phyloP scores from a whole-genome alignment of 805 yeast genomes.

The Ogataea ganodermae region DNA sequence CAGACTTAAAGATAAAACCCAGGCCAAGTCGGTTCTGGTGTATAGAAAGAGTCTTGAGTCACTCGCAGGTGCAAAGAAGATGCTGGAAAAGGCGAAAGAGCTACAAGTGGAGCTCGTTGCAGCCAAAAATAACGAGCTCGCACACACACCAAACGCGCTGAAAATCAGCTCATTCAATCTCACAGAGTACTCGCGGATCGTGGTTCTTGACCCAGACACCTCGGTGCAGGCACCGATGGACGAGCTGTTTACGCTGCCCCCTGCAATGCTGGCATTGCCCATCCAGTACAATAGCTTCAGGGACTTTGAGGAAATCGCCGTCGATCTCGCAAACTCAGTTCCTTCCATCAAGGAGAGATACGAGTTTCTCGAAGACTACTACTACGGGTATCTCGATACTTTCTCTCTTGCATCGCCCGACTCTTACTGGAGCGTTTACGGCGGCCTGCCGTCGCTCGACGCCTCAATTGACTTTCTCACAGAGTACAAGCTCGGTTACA shows the following conservation, averaged over 20 bases:
- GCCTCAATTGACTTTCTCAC: constrained; percentile 19
- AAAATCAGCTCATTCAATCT: constrained; percentile 55
- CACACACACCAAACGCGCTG: constrained; percentile 56
- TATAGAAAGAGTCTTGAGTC: constrained; percentile 27
- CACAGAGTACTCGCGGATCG: constrained; percentile 50
- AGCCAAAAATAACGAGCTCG: constrained; percentile 29
- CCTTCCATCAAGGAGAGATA: constrained; percentile 26
- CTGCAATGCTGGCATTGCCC: constrained; percentile 48
- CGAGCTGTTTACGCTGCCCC: constrained; percentile 53
- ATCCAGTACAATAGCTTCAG: constrained; percentile 42
- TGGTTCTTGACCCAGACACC: constrained; percentile 63
- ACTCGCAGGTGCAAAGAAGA: constrained; percentile 2
- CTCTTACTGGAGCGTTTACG: constrained; percentile 32
- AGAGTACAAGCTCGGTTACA: constrained; percentile 13
- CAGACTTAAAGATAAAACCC: constrained; percentile 37
- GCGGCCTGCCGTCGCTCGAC: constrained; percentile 39
- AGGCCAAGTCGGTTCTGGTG: constrained; percentile 50
- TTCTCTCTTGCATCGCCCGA: constrained; percentile 12
- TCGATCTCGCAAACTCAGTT: constrained; percentile 13
- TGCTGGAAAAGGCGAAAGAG: constrained; percentile 10
- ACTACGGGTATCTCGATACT: constrained; percentile 17
- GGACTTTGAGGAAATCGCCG: constrained; percentile 22
- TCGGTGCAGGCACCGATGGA: constrained; percentile 43
- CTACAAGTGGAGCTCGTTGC: constrained; percentile 33
- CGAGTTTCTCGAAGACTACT: constrained; percentile 21